Base-by-base conservation (phyloP, 2,329 filamentous ascomycete species). In the Trichoderma sp. region DNA sequence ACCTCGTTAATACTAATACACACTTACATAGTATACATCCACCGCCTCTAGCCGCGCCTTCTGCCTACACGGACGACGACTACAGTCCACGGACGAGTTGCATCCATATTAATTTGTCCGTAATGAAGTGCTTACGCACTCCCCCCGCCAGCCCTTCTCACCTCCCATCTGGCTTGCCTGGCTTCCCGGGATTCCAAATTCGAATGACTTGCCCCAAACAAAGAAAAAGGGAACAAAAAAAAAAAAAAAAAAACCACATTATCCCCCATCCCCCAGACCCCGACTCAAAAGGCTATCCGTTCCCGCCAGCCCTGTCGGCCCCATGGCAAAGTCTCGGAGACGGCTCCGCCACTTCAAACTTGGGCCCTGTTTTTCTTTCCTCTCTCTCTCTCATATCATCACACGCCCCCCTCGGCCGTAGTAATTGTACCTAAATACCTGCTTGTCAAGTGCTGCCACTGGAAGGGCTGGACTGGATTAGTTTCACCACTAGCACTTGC, bases 381-480 rank as follows among this genome's bases (percentile, higher is more conserved):
- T 5, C 2, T 12, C 10, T 17, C 17, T 17, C 9, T 37, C 35
- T 15, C 9, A 3, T 22, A 39, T 60, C 25, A 3, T n/a, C 25
- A 19, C 60, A 54, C 60, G 48, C 60, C 60, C 60, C 60, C 60
- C 56, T 39, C 35, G 25, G 25, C 17, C 10, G 22, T 17, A 29
- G 42, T 32, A 64, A 54, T 53, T 53, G 48, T 42, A 42, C 25
- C 60, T 64, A 54, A 64, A 64, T 54, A 64, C 60, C 19, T 64
- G 12, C n/a, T 19, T 27, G 9, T 13, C n/a, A 29, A 29, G 35
- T 19, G 35, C 34, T 32, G 25, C 32, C n/a, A n/a, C 34, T 22
- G 19, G 19, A 22, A 27, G 22, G 7, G 10, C 25, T 27, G 8
- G 13, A 19, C 19, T 39, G 45, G 19, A 4, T 25, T 45, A 27